phyloP scores from a whole-genome alignment of 345 rosid genomes.

The Cardamine resedifolia region DNA sequence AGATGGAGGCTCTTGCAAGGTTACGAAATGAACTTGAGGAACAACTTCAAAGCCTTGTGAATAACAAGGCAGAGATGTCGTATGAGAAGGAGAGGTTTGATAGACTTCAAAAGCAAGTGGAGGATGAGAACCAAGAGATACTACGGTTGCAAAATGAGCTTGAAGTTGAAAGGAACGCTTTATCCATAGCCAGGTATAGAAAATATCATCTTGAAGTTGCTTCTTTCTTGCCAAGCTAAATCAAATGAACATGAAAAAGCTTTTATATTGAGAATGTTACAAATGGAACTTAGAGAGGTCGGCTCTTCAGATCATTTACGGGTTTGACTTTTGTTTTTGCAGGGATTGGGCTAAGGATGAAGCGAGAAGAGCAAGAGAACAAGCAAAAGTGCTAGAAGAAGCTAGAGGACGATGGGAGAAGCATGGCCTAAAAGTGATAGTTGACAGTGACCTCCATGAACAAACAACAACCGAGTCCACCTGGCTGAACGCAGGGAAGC shows the following conservation, averaged over 20 bases:
- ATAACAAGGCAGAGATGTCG: slow-evolving; percentile 70
- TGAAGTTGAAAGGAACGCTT: slow-evolving; percentile 79
- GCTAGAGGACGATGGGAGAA: slow-evolving; percentile 92
- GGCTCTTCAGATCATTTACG: background rate
- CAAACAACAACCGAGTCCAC: slow-evolving; percentile 56
- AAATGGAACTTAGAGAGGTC: background rate
- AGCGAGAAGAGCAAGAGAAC: slow-evolving; percentile 68
- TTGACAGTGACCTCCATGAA: slow-evolving; percentile 69
- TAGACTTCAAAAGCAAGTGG: slow-evolving; percentile 63
- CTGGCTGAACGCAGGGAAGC: slow-evolving; percentile 63
- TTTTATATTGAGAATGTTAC: background rate
- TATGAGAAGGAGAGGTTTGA: slow-evolving; percentile 74
- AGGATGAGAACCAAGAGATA: slow-evolving; percentile 71
- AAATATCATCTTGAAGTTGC: background rate
- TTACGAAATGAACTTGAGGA: slow-evolving; percentile 71
- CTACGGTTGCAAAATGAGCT: slow-evolving; percentile 70
- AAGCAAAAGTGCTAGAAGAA: slow-evolving; percentile 76
- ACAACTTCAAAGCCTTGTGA: slow-evolving; percentile 64
- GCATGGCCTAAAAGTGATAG: slow-evolving; percentile 78
- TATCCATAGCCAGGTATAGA: slow-evolving; percentile 82
- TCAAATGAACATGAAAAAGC: background rate
- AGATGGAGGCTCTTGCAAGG: slow-evolving; percentile 76
- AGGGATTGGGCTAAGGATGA: slow-evolving; percentile 97
- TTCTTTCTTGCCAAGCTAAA: background rate
- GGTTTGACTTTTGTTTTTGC: slow-evolving; percentile 9